Evolutionary conservation across 169 alveolate species (phyloP).

Genomic region (Eimeria zaria): DNA sequence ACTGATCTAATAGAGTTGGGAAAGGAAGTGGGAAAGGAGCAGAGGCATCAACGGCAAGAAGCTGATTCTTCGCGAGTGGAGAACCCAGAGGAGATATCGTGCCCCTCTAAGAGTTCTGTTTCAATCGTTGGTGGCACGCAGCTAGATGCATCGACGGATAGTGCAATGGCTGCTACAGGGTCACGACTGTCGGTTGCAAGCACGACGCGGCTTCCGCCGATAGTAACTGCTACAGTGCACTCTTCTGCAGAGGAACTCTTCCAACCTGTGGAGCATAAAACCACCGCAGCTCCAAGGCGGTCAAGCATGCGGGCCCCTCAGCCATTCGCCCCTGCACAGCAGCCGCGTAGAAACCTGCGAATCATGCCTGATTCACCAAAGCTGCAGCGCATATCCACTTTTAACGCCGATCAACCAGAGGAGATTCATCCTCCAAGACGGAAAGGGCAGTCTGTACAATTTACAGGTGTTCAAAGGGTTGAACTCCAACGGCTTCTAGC

Average conservation of each 20-base stretch:
- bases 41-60: neutral
- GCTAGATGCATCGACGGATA: conserved; percentile 19
- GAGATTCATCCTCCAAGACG: conserved; percentile 34
- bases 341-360: conserved; percentile 60
- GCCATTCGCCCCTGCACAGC: neutral
- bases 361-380: conserved; percentile 10
- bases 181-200: conserved; percentile 18
- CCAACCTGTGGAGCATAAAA: neutral
- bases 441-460: conserved; percentile 66
- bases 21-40: neutral
- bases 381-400: neutral
- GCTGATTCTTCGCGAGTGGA: neutral
- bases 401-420: conserved; percentile 7
- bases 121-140: neutral
- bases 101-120: neutral
- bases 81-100: neutral
- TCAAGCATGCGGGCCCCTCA: conserved; percentile 66
- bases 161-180: conserved; percentile 2
- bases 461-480: conserved; percentile 46
- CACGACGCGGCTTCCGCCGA: neutral
- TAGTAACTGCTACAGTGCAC: neutral
- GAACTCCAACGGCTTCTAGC: conserved; percentile 64
- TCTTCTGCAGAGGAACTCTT: neutral
- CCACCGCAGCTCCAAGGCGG: conserved; percentile 56
- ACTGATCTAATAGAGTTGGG: conserved; percentile 22